phyloP scores from a whole-genome alignment of 805 yeast genomes.

The Lachancea thermotolerans region DNA sequence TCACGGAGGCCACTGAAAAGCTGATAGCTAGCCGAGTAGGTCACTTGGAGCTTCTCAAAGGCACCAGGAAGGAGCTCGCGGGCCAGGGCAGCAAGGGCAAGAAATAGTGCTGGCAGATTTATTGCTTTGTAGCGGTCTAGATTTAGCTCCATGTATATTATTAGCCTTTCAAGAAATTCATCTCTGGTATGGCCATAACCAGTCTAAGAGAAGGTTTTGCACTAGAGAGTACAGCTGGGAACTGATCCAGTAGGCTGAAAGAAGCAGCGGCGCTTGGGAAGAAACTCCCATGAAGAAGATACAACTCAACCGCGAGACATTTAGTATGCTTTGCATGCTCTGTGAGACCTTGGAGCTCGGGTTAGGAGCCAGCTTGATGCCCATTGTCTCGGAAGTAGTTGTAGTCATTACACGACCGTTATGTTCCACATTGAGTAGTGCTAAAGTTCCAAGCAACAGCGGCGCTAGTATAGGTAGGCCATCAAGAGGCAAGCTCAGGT shows the following conservation, averaged over 20 bases:
- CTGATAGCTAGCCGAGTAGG: constrained; percentile 87
- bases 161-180: constrained; percentile 2
- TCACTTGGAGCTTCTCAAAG: constrained; percentile 84
- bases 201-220: constrained; percentile 70
- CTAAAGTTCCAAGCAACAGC: constrained; percentile 57
- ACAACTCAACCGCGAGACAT: constrained; percentile 65
- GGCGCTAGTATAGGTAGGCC: constrained; percentile 68
- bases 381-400: constrained; percentile 18
- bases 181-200: constrained; percentile 44
- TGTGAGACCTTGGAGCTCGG: constrained; percentile 23
- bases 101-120: constrained; percentile 2
- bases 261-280: constrained; percentile 78
- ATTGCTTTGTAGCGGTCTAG: background rate
- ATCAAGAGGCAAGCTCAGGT: constrained; percentile 55
- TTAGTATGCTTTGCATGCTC: constrained; percentile 44
- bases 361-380: constrained; percentile 18
- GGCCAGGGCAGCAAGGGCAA: constrained; percentile 36
- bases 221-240: constrained; percentile 70
- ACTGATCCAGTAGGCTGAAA: constrained; percentile 84
- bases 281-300: constrained; percentile 78
- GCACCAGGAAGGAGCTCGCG: constrained; percentile 79
- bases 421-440: constrained; percentile 79
- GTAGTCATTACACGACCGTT: constrained; percentile 55
- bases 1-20: constrained; percentile 68
- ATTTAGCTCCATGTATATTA: constrained; percentile 4